A percentile compares a stretch with the other conserved stretches of the same genome.
Conservation (phyloP, 768 basidiomycete species). For the Auriculariales sp. region DNA sequence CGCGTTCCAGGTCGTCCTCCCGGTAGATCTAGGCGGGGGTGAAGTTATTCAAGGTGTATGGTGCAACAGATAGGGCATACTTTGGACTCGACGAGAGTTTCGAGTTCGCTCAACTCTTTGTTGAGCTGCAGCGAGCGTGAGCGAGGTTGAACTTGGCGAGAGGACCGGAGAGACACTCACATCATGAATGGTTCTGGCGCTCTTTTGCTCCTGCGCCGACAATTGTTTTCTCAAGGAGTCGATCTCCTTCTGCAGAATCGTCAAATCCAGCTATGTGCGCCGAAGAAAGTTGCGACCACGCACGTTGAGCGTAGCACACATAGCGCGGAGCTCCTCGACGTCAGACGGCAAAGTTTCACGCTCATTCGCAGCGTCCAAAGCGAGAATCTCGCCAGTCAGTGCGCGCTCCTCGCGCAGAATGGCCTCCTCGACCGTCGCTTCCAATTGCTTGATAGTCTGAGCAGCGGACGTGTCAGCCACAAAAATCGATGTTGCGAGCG, state of each 20-base stretch:
- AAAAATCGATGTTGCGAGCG: not conserved
- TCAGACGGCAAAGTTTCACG: slow-evolving; percentile 8
- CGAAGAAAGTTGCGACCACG: too few relatives aligned
- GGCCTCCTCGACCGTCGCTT: slow-evolving; percentile 56
- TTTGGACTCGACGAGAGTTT: slow-evolving; percentile 88
- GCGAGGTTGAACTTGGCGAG: not conserved
- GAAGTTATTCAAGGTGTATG: too few relatives aligned
- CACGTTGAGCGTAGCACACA: too few relatives aligned
- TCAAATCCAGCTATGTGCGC: slow-evolving; percentile 10
- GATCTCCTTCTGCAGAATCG: slow-evolving; percentile 11
- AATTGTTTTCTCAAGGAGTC: slow-evolving; percentile 49
- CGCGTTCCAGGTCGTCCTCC: slow-evolving; percentile 83
- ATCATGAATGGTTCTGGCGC: slow-evolving; percentile 50
- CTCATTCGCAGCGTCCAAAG: not conserved
- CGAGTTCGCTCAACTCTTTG: slow-evolving; percentile 85
- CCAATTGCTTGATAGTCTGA: slow-evolving; percentile 63
- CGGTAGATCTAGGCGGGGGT: slow-evolving; percentile 60
- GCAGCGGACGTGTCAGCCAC: not conserved
- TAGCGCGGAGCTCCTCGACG: slow-evolving; percentile 25
- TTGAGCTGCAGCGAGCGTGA: slow-evolving; percentile 42
- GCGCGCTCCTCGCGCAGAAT: slow-evolving; percentile 34
- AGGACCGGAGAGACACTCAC: slow-evolving; percentile 24
- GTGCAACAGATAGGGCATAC: slow-evolving; percentile 33
- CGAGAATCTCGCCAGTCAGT: not conserved
- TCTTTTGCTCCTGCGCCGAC: slow-evolving; percentile 61